Conservation (phyloP, 2,329 filamentous ascomycete species). For the Hymenotorrendiella dingleyae region DNA sequence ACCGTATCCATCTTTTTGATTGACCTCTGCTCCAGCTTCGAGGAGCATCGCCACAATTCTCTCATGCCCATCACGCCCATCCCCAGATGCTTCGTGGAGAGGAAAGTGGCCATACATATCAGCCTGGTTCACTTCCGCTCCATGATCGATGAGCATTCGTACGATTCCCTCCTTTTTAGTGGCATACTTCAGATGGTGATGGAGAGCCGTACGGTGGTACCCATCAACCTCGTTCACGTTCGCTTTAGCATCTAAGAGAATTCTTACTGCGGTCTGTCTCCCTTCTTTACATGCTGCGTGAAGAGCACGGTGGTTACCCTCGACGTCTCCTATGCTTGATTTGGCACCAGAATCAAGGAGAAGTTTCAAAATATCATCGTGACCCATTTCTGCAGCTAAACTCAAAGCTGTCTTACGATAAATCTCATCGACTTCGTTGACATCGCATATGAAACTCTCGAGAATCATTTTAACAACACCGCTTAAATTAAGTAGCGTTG, state of each 20-base stretch:
- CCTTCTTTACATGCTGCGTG: too few relatives aligned
- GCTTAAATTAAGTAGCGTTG: not conserved
- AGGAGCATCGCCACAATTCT: not conserved
- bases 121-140: not conserved
- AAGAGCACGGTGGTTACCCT: too few relatives aligned
- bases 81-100: not conserved
- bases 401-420: not conserved
- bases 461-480: not conserved
- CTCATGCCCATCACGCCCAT: not conserved
- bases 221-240: too few relatives aligned
- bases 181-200: too few relatives aligned
- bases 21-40: not conserved
- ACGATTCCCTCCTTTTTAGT: not conserved
- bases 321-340: too few relatives aligned
- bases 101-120: not conserved
- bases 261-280: too few relatives aligned
- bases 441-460: not conserved
- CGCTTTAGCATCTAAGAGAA: too few relatives aligned
- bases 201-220: too few relatives aligned
- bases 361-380: not conserved
- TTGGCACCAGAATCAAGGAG: not conserved
- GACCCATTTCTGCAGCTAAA: not conserved
- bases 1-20: too few relatives aligned
- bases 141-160: not conserved
- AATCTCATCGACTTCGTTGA: not conserved